A percentile compares a stretch with the other conserved stretches of the same genome.
Evolutionary conservation across 1,284 basidiomycete species (phyloP).

Genomic region (Cutaneotrichosporon sp.): DNA sequence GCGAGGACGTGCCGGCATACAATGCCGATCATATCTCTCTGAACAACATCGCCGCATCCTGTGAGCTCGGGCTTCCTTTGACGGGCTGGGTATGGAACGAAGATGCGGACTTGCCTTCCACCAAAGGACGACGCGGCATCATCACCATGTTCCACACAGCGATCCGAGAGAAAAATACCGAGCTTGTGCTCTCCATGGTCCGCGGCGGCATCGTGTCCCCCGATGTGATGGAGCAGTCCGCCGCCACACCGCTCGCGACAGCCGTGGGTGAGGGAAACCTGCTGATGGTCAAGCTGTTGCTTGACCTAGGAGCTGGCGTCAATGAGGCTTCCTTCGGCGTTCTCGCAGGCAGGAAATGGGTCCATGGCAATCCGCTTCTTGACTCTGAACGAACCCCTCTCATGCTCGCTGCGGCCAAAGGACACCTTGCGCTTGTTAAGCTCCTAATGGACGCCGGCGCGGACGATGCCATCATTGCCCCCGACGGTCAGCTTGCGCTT

Average conservation of each 20-base stretch:
- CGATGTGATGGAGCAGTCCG: not conserved
- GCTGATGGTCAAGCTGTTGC: not conserved
- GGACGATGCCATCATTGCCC: slow-evolving; percentile 43
- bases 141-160: not conserved
- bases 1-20: not conserved
- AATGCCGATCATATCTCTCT: not conserved
- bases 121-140: no score
- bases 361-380: not conserved
- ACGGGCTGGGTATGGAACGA: not conserved
- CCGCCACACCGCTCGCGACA: not conserved
- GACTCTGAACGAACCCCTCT: slow-evolving; percentile 55
- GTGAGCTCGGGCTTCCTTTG: not conserved
- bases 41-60: not conserved
- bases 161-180: not conserved
- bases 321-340: not conserved
- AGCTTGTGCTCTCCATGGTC: slow-evolving; percentile 2
- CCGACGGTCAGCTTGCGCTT: slow-evolving; percentile 17
- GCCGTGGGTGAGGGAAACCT: not conserved
- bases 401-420: slow-evolving; percentile 76
- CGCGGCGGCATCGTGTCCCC: slow-evolving; percentile 10
- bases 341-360: no score
- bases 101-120: no score
- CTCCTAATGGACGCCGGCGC: slow-evolving; percentile 62
- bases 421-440: slow-evolving; percentile 57
- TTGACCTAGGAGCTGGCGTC: slow-evolving; percentile 5